Evolutionary conservation across 2,329 filamentous ascomycete genomes (phyloP), one percentile per base, ranked within the genome.

Genomic region (Trichoderma asperellum): DNA sequence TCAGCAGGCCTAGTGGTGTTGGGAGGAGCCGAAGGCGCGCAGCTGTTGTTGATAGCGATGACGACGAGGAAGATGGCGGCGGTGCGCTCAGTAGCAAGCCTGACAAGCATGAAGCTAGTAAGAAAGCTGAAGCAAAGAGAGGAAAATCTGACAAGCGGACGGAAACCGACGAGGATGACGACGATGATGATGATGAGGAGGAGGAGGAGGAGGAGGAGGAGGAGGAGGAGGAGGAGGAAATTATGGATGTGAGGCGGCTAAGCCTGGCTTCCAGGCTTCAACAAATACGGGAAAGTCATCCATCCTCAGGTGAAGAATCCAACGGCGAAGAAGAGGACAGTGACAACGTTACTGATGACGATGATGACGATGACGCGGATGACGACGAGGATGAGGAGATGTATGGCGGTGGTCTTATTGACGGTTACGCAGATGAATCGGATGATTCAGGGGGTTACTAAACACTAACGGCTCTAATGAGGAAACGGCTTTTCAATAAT

Each of bases 361-460:
- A 72, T 0, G 72, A 73, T 0, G 72, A 72, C 2, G 60, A 53
- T 2, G 47, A 63, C 4, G 53, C 59, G 4, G 63, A 57, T 4
- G 71, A 71, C 0, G 73, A 75, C 1, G 73, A 75, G 0, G 74
- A 76, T 0, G 71, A 73, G 0, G 73, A 74, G 5, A 74, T 73
- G 1, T 74, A 70, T 34, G 72, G 71, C 53, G 70, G 75, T 21
- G 77, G 73, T 0, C 73, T 79, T 32, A 70, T 80, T 7, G 73
- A 76, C 56, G 72, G 72, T 21, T 78, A 80, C 77, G 79, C 79
- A 0, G 78, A 76, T 2, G 80, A 80, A 37, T 75, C 76, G 1
- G 76, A 77, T 2, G 76, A 74, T 8, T 74, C 74, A n/a, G 74
- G 56, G 21, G 32, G 49, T 7, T 61, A 56, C 29, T 69, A 55